Evolutionary conservation across 306 rosid genomes (phyloP).

Genomic region (Geum urbanum): DNA sequence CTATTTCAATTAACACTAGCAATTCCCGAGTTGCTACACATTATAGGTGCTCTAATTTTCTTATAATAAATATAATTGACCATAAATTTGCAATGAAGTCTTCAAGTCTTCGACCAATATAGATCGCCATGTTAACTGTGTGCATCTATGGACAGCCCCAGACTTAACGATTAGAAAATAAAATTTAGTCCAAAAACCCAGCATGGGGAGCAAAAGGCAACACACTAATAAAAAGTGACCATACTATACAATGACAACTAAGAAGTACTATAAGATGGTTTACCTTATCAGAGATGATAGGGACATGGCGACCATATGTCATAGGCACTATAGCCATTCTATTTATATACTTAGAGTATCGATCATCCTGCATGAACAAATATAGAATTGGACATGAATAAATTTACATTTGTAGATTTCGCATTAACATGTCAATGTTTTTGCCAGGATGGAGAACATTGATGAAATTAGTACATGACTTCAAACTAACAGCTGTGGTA

Average conservation of each 20-base stretch:
- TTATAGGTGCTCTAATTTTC: neutral
- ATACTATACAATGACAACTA: neutral
- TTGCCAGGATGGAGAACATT: neutral
- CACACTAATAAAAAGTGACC: slow-evolving; percentile 6
- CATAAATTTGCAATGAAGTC: neutral
- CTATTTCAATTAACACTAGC: neutral
- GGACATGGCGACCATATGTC: slow-evolving; percentile 94
- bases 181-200: neutral
- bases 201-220: neutral
- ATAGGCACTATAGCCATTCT: slow-evolving; percentile 89
- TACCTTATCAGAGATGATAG: slow-evolving; percentile 86
- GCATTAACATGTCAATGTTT: neutral
- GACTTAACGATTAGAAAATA: neutral
- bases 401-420: neutral
- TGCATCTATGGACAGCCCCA: neutral
- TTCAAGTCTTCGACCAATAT: neutral
- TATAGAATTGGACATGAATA: neutral
- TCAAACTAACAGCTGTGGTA: neutral
- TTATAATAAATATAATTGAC: neutral
- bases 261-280: slow-evolving; percentile 3
- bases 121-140: neutral
- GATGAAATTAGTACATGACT: neutral
- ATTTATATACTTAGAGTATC: slow-evolving; percentile 73
- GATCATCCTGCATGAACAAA: slow-evolving; percentile 69
- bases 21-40: neutral